Conservation (phyloP, 1,284 basidiomycete genomes). For the Cystobasidiaceae sp. region DNA sequence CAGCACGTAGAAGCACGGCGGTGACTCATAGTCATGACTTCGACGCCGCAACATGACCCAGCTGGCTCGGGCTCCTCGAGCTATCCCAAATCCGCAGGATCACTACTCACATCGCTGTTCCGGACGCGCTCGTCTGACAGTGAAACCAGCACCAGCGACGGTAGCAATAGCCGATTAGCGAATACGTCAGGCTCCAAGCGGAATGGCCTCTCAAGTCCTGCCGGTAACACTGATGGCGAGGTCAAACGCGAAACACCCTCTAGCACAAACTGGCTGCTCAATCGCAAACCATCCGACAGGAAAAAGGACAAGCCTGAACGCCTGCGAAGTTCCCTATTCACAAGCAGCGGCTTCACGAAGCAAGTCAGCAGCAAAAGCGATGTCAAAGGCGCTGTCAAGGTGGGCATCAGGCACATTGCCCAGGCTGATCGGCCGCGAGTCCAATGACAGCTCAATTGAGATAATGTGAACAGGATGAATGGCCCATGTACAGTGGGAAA, state of each 20-base stretch:
- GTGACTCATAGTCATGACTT: too few species aligned
- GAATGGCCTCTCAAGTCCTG: too few species aligned
- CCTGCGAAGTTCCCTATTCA: neutral
- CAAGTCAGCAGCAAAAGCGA: slow-evolving; percentile 1
- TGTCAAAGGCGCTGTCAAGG: slow-evolving; percentile 24
- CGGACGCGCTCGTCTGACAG: neutral
- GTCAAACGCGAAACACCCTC: too few species aligned
- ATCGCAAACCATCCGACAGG: neutral
- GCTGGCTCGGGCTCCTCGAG: too few species aligned
- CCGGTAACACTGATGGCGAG: too few species aligned
- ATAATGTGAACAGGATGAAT: slow-evolving; percentile 79
- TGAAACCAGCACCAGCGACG: slow-evolving; percentile 8
- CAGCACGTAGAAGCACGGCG: too few species aligned
- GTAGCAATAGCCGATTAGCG: too few species aligned
- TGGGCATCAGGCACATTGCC: neutral
- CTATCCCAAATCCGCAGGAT: neutral
- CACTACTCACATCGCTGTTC: neutral
- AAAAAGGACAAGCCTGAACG: slow-evolving; percentile 7
- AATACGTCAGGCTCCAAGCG: too few species aligned
- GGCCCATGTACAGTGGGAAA: slow-evolving; percentile 70
- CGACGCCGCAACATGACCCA: too few species aligned
- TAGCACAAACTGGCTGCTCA: neutral
- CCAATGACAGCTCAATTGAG: too few species aligned
- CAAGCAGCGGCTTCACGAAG: neutral
- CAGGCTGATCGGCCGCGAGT: neutral